These are phyloP conservation scores for Ustulina deusta DNA, from an alignment of 2,329 filamentous ascomycete species.

Conservation along the genomic window DNA sequence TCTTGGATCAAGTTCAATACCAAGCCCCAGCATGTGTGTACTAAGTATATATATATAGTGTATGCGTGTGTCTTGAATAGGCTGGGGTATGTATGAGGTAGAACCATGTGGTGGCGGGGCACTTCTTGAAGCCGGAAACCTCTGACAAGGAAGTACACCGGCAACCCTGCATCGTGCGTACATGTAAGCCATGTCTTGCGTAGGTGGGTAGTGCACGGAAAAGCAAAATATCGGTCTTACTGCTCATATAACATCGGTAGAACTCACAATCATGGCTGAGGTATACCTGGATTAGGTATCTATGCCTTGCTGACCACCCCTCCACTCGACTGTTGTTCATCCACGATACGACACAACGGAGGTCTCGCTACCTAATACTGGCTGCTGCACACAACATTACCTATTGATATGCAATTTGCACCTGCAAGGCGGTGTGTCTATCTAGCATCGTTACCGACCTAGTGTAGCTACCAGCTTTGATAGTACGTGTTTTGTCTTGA, in stretches of 20 bases:
- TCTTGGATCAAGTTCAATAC: no score
- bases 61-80: not conserved
- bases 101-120: not conserved
- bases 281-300: not conserved
- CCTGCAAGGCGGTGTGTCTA: not conserved
- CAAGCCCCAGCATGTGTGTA: no score
- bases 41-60: not conserved
- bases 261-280: not conserved
- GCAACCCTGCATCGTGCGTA: no score
- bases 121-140: not conserved
- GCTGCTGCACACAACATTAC: not conserved
- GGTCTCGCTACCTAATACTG: conserved; percentile 1
- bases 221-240: not conserved
- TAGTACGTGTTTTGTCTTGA: no score
- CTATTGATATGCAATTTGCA: not conserved
- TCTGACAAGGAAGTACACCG: not conserved
- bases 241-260: not conserved
- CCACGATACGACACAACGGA: conserved; percentile 15
- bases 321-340: conserved; percentile 5
- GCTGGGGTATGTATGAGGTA: not conserved
- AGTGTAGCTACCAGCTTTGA: conserved; percentile 13
- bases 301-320: conserved; percentile 22
- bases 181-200: not conserved
- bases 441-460: not conserved
- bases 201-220: not conserved